Percentiles rank a stretch among this genome's conserved stretches.
Evolutionary conservation across 2,329 filamentous ascomycete genomes (phyloP).

Genomic region (Chaetothyriales sp.): DNA sequence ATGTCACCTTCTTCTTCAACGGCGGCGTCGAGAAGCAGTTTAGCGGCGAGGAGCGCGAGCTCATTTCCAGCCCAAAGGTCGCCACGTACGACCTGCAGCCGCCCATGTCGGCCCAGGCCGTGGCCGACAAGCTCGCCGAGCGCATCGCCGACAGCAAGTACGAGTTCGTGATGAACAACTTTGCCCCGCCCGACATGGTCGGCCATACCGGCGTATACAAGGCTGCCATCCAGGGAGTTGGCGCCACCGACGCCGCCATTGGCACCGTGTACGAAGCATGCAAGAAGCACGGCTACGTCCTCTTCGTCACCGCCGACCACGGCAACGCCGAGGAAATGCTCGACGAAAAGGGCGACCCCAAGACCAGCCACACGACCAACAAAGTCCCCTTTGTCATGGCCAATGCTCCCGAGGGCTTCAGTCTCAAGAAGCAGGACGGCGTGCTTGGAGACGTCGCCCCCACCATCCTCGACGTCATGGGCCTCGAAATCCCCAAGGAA

Average conservation of each 20-base stretch:
- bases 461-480: conserved; percentile 85
- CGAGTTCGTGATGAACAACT: conserved; percentile 99
- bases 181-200: conserved; percentile 97
- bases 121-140: conserved; percentile 81
- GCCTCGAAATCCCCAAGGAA: conserved; percentile 73
- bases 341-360: conserved; percentile 85
- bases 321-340: conserved; percentile 99
- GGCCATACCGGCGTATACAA: conserved; percentile 97
- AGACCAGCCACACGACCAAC: conserved; percentile 96
- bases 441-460: conserved; percentile 96
- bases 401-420: conserved; percentile 82
- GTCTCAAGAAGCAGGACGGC: conserved; percentile 65
- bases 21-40: conserved; percentile 96
- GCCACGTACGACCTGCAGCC: conserved; percentile 90
- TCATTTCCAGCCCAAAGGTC: conserved; percentile 89
- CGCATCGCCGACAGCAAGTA: conserved; percentile 72
- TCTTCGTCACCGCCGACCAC: conserved; percentile 94
- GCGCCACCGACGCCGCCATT: conserved; percentile 86
- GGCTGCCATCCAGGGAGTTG: conserved; percentile 71
- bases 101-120: conserved; percentile 85
- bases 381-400: conserved; percentile 97
- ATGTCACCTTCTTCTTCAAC: conserved; percentile 99
- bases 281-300: conserved; percentile 81
- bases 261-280: conserved; percentile 83
- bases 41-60: conserved; percentile 77